Evolutionary conservation across 805 yeast species (phyloP).

Genomic region (Saturnispora saitoi): DNA sequence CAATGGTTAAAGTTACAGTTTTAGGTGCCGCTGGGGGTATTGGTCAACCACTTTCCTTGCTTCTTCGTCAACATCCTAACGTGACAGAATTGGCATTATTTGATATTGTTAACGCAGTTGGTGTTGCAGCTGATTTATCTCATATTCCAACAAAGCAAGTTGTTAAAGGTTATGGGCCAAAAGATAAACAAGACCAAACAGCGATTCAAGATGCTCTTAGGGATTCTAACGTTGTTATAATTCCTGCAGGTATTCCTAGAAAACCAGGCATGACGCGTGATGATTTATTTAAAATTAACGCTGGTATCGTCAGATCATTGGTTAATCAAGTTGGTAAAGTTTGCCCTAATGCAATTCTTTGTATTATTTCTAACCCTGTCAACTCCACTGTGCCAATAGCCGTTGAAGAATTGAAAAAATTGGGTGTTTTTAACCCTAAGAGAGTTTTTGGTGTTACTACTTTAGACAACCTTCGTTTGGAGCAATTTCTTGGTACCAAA

Average conservation of each 20-base stretch:
- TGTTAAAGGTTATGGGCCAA: slow-evolving; percentile 84
- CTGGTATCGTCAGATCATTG: slow-evolving; percentile 88
- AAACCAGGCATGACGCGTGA: slow-evolving; percentile 99
- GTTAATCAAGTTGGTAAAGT: slow-evolving; percentile 77
- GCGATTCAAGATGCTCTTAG: slow-evolving; percentile 62
- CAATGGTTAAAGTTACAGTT: slow-evolving; percentile 51
- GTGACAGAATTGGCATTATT: slow-evolving; percentile 80
- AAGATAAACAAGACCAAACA: slow-evolving; percentile 33
- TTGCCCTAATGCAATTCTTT: slow-evolving; percentile 77
- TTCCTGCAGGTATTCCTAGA: slow-evolving; percentile 98
- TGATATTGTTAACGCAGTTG: slow-evolving; percentile 88
- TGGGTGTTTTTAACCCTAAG: slow-evolving; percentile 85
- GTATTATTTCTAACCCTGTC: slow-evolving; percentile 89
- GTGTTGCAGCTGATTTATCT: slow-evolving; percentile 94
- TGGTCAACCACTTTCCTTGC: slow-evolving; percentile 80
- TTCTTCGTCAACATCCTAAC: slow-evolving; percentile 80
- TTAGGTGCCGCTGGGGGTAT: slow-evolving; percentile 92
- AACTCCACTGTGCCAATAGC: slow-evolving; percentile 97
- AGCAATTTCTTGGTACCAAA: slow-evolving; percentile 67
- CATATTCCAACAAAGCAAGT: slow-evolving; percentile 89
- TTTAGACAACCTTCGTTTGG: slow-evolving; percentile 81
- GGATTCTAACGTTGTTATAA: slow-evolving; percentile 78
- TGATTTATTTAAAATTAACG: slow-evolving; percentile 92
- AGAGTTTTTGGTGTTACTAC: slow-evolving; percentile 95
- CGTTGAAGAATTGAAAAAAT: slow-evolving; percentile 79